Percentiles rank a stretch among this genome's conserved stretches.
These are phyloP conservation scores for Aegle marmelos DNA, from an alignment of 345 rosid species.

Conservation along the genomic window DNA sequence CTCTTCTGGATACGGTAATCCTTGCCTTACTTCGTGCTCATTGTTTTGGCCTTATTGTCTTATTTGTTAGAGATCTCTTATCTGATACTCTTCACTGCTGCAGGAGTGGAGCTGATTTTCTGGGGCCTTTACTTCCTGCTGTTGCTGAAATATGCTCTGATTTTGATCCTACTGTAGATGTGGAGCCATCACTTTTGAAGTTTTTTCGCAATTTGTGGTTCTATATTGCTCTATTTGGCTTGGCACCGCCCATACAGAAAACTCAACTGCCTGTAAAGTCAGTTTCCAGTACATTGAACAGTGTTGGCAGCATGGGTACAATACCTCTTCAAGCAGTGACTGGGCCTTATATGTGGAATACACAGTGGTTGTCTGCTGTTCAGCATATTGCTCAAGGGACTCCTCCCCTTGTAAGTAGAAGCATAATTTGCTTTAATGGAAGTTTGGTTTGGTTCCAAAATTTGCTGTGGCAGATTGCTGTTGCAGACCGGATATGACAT, in stretches of 20 bases:
- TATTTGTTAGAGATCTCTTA: constrained; percentile 16
- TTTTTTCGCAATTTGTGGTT: constrained; percentile 98
- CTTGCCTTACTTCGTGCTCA: not conserved
- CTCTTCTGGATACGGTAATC: not conserved
- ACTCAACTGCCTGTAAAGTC: constrained; percentile 60
- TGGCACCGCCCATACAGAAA: constrained; percentile 89
- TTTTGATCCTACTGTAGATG: constrained; percentile 79
- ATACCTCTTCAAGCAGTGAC: constrained; percentile 89
- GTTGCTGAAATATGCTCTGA: constrained; percentile 97
- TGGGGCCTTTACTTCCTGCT: constrained; percentile 97
- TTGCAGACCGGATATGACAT: not conserved
- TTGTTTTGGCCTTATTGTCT: constrained; percentile 5
- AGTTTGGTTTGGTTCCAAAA: not conserved
- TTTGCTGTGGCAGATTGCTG: not conserved
- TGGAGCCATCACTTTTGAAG: constrained; percentile 93
- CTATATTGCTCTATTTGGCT: constrained; percentile 93
- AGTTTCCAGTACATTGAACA: constrained; percentile 63
- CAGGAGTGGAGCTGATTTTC: constrained; percentile 98
- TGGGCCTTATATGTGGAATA: constrained; percentile 97
- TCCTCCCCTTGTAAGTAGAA: constrained; percentile 94
- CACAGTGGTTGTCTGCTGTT: constrained; percentile 80
- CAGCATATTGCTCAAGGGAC: constrained; percentile 95
- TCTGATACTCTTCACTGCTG: constrained; percentile 21
- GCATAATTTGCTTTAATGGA: constrained; percentile 4
- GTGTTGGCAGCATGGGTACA: constrained; percentile 67